Conservation (phyloP, 75 land plant genomes). For the Pinus taeda region DNA sequence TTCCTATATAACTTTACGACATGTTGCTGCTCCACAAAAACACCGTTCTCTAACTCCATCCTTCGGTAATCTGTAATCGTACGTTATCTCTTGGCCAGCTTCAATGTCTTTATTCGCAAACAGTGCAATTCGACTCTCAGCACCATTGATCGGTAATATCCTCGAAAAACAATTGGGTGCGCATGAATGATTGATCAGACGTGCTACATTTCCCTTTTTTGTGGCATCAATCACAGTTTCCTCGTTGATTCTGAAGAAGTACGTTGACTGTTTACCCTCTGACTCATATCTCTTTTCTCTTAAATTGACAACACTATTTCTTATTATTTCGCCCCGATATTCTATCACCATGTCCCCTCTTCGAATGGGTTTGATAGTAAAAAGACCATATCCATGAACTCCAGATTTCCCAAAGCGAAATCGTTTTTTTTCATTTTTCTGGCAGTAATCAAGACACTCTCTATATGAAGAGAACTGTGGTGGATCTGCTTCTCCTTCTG, state of each 20-base stretch:
- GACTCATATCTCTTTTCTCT: constrained; percentile 22
- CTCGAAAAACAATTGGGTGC: constrained; percentile 13
- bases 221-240: constrained; percentile 23
- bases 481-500: too few relatives aligned
- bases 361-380: constrained; percentile 77
- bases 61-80: constrained; percentile 16
- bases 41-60: too few relatives aligned
- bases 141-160: neutral
- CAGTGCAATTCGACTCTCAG: neutral
- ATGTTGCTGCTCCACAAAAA: too few relatives aligned
- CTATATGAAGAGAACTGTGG: too few relatives aligned
- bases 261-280: constrained; percentile 33
- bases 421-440: constrained; percentile 61
- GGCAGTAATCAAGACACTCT: constrained; percentile 8
- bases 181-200: constrained; percentile 21
- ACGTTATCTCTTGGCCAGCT: constrained; percentile 33
- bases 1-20: too few relatives aligned
- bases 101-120: constrained; percentile 12
- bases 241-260: constrained; percentile 15
- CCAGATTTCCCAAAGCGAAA: constrained; percentile 90
- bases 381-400: constrained; percentile 93
- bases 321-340: constrained; percentile 31
- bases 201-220: constrained; percentile 10
- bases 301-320: constrained; percentile 18
- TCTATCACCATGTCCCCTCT: constrained; percentile 89